Percentiles rank a stretch among this genome's conserved stretches.
Evolutionary conservation across 768 basidiomycete species (phyloP).

Genomic region (Kondoa subrosea): DNA sequence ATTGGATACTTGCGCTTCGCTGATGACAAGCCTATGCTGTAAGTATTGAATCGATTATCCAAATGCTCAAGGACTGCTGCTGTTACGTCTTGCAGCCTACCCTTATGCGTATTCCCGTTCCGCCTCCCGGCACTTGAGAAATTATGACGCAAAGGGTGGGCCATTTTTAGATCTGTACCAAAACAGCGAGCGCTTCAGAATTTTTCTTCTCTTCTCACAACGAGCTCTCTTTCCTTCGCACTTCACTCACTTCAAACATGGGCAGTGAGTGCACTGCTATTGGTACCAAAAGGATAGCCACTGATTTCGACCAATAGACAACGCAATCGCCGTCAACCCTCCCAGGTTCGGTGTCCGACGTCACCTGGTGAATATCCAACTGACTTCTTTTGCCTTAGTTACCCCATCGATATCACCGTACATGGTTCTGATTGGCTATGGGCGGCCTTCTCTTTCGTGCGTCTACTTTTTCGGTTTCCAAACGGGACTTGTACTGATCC

Average conservation of each 20-base stretch:
- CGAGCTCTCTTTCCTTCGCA: neutral
- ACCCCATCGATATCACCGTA: constrained; percentile 34
- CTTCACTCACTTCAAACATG: neutral
- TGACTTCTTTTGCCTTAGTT: neutral
- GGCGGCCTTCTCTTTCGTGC: constrained; percentile 43
- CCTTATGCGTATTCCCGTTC: no score
- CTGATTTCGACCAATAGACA: neutral
- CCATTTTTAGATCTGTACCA: no score
- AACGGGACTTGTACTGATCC: constrained; percentile 31
- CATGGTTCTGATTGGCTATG: constrained; percentile 43
- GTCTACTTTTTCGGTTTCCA: constrained; percentile 35
- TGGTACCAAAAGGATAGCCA: no score
- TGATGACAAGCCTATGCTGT: no score
- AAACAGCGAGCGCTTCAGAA: no score
- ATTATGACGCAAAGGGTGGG: no score
- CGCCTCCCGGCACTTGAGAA: no score
- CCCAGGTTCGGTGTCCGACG: neutral
- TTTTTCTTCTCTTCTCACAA: neutral
- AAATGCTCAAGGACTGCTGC: no score
- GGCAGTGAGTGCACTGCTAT: no score
- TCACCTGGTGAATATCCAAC: neutral
- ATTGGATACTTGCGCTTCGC: no score
- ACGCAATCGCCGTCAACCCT: neutral
- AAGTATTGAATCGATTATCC: no score
- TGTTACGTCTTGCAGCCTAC: no score